phyloP scores from a whole-genome alignment of 345 rosid species.

The Eutrema heterophyllum region DNA sequence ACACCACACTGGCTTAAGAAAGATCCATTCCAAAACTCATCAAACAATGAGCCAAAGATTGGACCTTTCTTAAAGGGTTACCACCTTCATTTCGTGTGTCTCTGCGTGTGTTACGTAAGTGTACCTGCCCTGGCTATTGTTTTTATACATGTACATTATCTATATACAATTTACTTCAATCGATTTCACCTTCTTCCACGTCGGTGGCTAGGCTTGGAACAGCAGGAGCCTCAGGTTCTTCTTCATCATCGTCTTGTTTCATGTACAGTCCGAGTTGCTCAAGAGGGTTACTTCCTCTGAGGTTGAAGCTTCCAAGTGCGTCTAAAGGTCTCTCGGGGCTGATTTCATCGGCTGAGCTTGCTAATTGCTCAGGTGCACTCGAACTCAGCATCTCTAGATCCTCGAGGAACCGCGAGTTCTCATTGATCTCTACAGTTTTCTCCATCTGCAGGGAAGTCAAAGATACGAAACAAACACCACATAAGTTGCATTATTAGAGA shows the following conservation, averaged over 20 bases:
- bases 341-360: conserved; percentile 58
- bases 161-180: conserved; percentile 31
- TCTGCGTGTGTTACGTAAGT: background rate
- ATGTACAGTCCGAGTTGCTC: conserved; percentile 92
- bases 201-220: conserved; percentile 25
- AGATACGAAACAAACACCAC: background rate
- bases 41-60: background rate
- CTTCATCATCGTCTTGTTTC: conserved; percentile 77
- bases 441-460: conserved; percentile 63
- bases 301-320: conserved; percentile 67
- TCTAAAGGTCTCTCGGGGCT: conserved; percentile 51
- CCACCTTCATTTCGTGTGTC: background rate
- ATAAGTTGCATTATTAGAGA: background rate
- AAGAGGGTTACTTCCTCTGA: conserved; percentile 72
- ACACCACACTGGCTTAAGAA: conserved; percentile 3
- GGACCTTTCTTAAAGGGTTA: background rate
- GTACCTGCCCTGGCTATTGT: conserved; percentile 10
- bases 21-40: conserved; percentile 20
- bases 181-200: conserved; percentile 88
- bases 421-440: conserved; percentile 90
- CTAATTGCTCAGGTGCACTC: conserved; percentile 51
- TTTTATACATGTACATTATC: conserved; percentile 16
- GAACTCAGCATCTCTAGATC: conserved; percentile 90
- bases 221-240: conserved; percentile 45
- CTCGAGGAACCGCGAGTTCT: conserved; percentile 75